Percentiles rank a stretch among this genome's conserved stretches.
phyloP scores from a whole-genome alignment of 257 asterid species.

The Solanum appendiculatum region DNA sequence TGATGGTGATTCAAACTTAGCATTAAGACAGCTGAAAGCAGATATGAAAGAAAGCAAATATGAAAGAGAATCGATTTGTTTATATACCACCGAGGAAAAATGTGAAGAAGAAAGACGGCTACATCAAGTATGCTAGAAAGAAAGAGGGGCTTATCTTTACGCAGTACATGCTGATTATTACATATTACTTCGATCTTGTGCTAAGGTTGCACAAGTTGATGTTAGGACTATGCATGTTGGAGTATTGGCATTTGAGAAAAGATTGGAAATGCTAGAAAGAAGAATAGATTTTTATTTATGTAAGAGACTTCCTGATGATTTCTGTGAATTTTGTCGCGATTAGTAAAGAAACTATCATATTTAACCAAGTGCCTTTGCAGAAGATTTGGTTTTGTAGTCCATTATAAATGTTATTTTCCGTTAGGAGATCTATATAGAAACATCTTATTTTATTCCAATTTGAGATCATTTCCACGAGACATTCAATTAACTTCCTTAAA shows the following conservation, averaged over 20 bases:
- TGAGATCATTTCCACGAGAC: not conserved
- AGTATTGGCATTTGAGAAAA: slow-evolving; percentile 59
- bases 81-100: slow-evolving; percentile 48
- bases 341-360: not conserved
- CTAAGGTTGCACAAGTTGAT: slow-evolving; percentile 62
- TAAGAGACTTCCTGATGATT: slow-evolving; percentile 2
- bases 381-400: not conserved
- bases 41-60: slow-evolving; percentile 68
- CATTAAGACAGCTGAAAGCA: slow-evolving; percentile 41
- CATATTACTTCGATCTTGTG: slow-evolving; percentile 63
- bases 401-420: not conserved
- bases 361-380: not conserved
- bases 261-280: slow-evolving; percentile 42
- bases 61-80: slow-evolving; percentile 56
- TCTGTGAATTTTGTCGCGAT: slow-evolving; percentile 14
- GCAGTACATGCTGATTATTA: slow-evolving; percentile 82
- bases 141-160: slow-evolving; percentile 33
- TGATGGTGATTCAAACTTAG: not conserved
- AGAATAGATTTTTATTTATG: slow-evolving; percentile 32
- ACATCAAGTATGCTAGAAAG: slow-evolving; percentile 43
- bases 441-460: too few species aligned
- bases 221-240: slow-evolving; percentile 56
- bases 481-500: too few species aligned
- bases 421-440: too few species aligned
- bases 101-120: slow-evolving; percentile 22